Conservation (phyloP, 108 stramenopile genomes). For the Cyclotella baltica region DNA sequence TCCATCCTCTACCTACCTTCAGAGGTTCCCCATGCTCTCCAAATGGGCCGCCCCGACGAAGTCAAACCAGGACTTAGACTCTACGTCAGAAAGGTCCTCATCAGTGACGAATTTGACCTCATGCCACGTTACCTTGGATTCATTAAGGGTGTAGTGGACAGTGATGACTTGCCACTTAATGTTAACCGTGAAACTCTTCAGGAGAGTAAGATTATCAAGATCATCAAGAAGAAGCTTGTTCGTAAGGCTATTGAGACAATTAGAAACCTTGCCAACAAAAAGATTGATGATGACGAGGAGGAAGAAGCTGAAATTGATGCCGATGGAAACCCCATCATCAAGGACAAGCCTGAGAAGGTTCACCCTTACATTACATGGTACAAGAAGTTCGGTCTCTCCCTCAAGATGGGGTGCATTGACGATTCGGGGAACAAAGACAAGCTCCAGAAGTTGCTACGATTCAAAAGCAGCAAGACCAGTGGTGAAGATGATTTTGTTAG, state of each 20-base stretch:
- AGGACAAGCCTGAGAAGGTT: constrained; percentile 61
- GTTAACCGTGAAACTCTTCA: constrained; percentile 99
- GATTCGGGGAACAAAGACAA: constrained; percentile 94
- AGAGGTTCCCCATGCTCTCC: constrained; percentile 62
- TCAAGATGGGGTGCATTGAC: constrained; percentile 99
- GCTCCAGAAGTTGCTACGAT: constrained; percentile 95
- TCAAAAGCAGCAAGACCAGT: constrained; percentile 86
- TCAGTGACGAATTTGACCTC: constrained; percentile 98
- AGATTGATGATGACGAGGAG: constrained; percentile 52
- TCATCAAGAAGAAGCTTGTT: constrained; percentile 99
- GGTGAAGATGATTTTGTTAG: constrained; percentile 78
- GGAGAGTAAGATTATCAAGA: constrained; percentile 94
- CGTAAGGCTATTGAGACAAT: constrained; percentile 98
- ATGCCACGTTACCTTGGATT: constrained; percentile 97
- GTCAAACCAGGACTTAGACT: constrained; percentile 69
- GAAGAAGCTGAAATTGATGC: constrained; percentile 71
- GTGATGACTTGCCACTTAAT: constrained; percentile 99
- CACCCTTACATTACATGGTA: constrained; percentile 94
- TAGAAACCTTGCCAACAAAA: constrained; percentile 76
- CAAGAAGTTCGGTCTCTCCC: constrained; percentile 89
- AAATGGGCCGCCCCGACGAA: constrained; percentile 57
- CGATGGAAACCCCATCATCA: constrained; percentile 63
- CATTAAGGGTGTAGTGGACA: constrained; percentile 97
- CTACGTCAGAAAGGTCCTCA: constrained; percentile 99
- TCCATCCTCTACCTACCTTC: constrained; percentile 95